Percentiles rank a stretch among this genome's conserved stretches.
These are phyloP conservation scores for Bipolaris bicolor DNA, from an alignment of 2,329 filamentous ascomycete genomes.

Conservation along the genomic window DNA sequence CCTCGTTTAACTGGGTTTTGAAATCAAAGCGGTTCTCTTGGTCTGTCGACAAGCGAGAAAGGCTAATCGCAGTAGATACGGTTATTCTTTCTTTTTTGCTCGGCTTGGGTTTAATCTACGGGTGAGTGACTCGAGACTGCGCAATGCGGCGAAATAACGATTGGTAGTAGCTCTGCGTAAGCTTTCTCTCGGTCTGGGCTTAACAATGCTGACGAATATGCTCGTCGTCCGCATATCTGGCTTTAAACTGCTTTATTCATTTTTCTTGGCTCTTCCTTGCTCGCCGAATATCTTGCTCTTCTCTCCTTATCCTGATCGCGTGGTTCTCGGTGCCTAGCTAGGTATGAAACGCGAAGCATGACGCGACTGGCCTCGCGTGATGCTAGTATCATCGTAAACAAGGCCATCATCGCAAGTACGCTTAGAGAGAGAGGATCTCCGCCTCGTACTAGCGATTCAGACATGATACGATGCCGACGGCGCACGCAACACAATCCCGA, in stretches of 20 bases:
- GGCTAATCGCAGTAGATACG: too few relatives aligned
- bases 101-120: background rate
- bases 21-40: too few relatives aligned
- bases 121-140: background rate
- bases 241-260: background rate
- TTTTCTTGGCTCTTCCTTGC: background rate
- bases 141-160: background rate
- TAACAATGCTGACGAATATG: background rate
- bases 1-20: too few relatives aligned
- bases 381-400: background rate
- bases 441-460: background rate
- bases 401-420: background rate
- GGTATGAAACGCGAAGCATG: background rate
- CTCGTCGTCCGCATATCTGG: background rate
- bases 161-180: background rate
- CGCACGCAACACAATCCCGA: background rate
- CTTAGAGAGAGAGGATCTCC: too few relatives aligned
- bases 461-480: background rate
- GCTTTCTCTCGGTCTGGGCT: background rate
- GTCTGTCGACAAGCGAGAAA: too few relatives aligned
- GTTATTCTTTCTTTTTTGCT: background rate
- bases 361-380: background rate
- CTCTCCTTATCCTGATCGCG: background rate
- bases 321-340: background rate
- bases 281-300: background rate